Base-by-base conservation (phyloP, 2,329 filamentous ascomycete species). In the Sordariomycetes sp. region DNA sequence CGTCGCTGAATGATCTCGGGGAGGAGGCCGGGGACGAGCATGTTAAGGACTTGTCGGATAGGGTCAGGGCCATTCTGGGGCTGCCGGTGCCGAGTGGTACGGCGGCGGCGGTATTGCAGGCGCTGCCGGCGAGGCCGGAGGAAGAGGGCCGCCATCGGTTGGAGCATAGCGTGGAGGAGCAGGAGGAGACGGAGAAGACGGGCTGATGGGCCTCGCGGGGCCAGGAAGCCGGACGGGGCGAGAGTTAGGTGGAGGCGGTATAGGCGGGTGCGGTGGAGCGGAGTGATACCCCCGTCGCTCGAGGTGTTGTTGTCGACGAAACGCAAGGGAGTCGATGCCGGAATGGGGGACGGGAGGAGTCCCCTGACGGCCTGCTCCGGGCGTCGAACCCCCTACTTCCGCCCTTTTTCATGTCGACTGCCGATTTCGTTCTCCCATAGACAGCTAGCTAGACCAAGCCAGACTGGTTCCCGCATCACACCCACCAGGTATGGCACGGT, bases 11-110 rank as follows among this genome's bases (percentile, higher is more conserved):
- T 59, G 82, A 80, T 34, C 72, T 97, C 62, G 86, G 88, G 61
- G 73, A 80, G 2, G 88, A 89, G 56, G 94, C 87, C 66, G 84
- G 82, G 2, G 94, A 97, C 73, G 79, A 78, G 60, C 92, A 99
- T 75, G 79, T 99, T 56, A 85, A 81, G 54, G 91, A 97, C 70
- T 73, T 99, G 63, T 89, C 89, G 17, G 71, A 75, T 58, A 79
- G 89, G 56, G 85, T 94, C 51, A 81, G 84, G 65, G 78, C 74
- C 55, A 76, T 95, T n/a, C 32, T 60, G n/a, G 54, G 36, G 6
- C 45, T 45, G 13, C 22, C 35, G 24, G 20, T n/a, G 10, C 32
- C 55, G 1, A 51, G 48, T 10, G 52, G 32, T 22, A 53, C 24
- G 22, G 25, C 45, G 22, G 34, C 51, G 10, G 39, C 35, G 2